These are phyloP conservation scores for Aphanoascus verrucosus DNA, from an alignment of 2,329 filamentous ascomycete genomes.

Conservation along the genomic window DNA sequence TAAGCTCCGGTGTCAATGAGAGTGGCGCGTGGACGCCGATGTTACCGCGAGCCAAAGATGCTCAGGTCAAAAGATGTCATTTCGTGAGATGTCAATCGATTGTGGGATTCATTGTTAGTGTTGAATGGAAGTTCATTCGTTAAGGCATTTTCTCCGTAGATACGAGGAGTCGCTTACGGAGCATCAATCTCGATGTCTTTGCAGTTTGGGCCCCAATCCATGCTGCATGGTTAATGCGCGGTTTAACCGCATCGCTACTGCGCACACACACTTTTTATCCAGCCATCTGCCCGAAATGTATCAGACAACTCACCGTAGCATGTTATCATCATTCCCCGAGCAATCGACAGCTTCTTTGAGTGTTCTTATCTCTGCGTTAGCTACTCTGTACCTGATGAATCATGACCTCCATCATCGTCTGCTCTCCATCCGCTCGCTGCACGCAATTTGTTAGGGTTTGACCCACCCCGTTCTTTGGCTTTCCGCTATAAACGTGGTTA, in stretches of 20 bases:
- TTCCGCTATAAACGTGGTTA: slow-evolving; percentile 5
- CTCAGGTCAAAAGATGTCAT: too few species aligned
- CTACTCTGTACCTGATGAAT: background rate
- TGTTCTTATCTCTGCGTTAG: background rate
- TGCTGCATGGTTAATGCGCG: background rate
- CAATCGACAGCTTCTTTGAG: too few species aligned
- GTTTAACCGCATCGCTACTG: background rate
- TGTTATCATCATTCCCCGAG: too few species aligned
- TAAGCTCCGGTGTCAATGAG: too few species aligned
- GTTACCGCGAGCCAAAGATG: too few species aligned
- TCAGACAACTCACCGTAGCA: too few species aligned
- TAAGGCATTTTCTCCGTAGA: too few species aligned
- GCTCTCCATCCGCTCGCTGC: background rate
- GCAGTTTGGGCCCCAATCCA: background rate
- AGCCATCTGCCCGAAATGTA: background rate
- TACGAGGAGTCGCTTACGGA: too few species aligned
- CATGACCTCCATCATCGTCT: background rate
- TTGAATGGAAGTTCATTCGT: too few species aligned
- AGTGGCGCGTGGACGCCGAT: too few species aligned
- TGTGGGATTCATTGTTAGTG: too few species aligned
- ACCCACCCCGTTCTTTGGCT: background rate
- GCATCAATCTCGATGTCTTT: background rate
- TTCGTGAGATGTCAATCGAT: too few species aligned
- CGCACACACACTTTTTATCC: background rate
- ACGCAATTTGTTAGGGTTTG: slow-evolving; percentile 4